These are phyloP conservation scores for Neonectria faginata DNA, from an alignment of 2,329 filamentous ascomycete species.

Conservation along the genomic window DNA sequence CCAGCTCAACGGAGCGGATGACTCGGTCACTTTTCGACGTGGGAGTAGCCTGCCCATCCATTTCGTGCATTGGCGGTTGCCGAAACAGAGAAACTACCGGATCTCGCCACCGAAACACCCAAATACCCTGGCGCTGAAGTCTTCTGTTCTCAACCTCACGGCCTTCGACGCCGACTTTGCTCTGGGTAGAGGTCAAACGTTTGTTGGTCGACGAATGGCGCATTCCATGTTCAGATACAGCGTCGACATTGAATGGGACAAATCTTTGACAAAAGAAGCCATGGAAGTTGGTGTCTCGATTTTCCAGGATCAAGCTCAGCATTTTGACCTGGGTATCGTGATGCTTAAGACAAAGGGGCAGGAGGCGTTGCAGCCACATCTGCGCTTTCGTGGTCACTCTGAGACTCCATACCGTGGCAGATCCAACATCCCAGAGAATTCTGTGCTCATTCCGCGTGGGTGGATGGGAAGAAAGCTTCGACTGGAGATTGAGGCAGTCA, in stretches of 20 bases:
- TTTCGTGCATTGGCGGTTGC: constrained; percentile 17
- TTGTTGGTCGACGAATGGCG: constrained; percentile 66
- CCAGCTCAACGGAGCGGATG: constrained; percentile 10
- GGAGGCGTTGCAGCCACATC: not conserved
- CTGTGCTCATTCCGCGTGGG: not conserved
- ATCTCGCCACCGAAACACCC: constrained; percentile 57
- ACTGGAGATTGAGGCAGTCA: constrained; percentile 10
- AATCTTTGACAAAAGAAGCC: constrained; percentile 46
- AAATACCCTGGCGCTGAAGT: constrained; percentile 59
- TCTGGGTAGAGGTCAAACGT: constrained; percentile 48
- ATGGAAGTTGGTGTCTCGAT: constrained; percentile 65
- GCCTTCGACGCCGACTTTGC: constrained; percentile 46
- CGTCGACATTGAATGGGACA: constrained; percentile 58
- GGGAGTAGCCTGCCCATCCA: constrained; percentile 15
- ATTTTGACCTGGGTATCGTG: constrained; percentile 60
- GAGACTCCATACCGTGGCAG: constrained; percentile 25
- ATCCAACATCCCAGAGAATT: not conserved
- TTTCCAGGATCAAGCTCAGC: constrained; percentile 66
- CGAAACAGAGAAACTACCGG: constrained; percentile 50
- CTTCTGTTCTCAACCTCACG: constrained; percentile 66
- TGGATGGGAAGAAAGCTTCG: constrained; percentile 23
- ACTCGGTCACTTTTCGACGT: constrained; percentile 11
- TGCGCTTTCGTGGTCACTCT: constrained; percentile 23
- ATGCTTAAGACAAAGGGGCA: constrained; percentile 40
- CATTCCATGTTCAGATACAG: constrained; percentile 65